Evolutionary conservation across 768 basidiomycete genomes (phyloP), one percentile per base, ranked within the genome.

Genomic region (Auricularia auricula-judae): DNA sequence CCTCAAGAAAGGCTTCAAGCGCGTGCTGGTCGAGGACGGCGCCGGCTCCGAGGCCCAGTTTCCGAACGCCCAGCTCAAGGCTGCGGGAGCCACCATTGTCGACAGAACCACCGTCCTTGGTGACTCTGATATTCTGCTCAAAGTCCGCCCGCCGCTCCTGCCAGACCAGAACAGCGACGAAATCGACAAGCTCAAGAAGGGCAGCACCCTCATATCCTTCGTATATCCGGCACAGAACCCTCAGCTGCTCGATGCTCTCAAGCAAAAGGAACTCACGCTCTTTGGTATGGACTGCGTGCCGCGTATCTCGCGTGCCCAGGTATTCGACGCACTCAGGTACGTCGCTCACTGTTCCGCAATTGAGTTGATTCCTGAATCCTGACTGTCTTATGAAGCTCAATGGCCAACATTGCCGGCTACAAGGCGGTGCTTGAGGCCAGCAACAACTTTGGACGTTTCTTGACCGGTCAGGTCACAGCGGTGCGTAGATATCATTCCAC

Each of bases 221-320:
- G 74, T 94, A 69, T 89, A 92, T 75, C 90, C 92, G 33, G 79
- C 83, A 29, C 90, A 93, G 76, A 93, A 93, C 76, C 86, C 86
- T 73, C 73, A 78, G 43, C 81, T 88, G 61, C 84, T 93, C 33
- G 86, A 92, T 69, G 79, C 80, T 61, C 77, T 93, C 67, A 82
- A 86, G n/a, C 74, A 80, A 36, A 82, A 83, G 63, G 84, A 83
- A 67, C 79, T 87, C 64, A 90, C 85, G 68, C 84, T 83, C 34
- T 89, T 94, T 71, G 91, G 88, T 72, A 94, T 94, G 92, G 92
- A 94, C 72, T 84, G 87, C 83, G 91, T 94, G 78, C 92, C 92
- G 69, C 84, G 92, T 65, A 93, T 94, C 69, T 93, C 90, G 66
- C 84, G 92, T 63, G 92, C 92, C 56, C 92, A 94, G 73, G 88